Percentiles rank a stretch among this genome's conserved stretches.
phyloP scores from a whole-genome alignment of 371 early-diverging fungal species.

The Mortierella sp. region DNA sequence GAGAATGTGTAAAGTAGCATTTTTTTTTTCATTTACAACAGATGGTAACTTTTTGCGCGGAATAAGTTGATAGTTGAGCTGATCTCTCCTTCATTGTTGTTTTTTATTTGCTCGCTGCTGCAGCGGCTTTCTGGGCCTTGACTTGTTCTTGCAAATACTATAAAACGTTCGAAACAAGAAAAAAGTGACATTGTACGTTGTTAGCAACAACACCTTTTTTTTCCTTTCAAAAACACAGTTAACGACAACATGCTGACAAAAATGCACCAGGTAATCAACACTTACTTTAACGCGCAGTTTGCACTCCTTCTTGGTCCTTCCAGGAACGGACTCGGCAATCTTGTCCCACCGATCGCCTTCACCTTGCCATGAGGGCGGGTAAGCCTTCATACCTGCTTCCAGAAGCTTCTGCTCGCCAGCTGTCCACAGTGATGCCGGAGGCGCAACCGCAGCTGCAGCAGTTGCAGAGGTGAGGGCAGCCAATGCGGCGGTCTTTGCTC shows the following conservation, averaged over 20 bases:
- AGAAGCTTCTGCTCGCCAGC: constrained; percentile 65
- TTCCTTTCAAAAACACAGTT: background rate
- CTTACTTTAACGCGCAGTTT: constrained; percentile 70
- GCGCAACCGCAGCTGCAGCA: background rate
- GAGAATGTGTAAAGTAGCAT: too few relatives aligned
- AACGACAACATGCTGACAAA: background rate
- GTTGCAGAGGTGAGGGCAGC: constrained; percentile 26
- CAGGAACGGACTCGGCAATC: constrained; percentile 67
- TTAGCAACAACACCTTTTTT: background rate
- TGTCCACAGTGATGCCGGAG: constrained; percentile 62
- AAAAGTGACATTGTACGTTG: background rate
- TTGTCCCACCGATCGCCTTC: constrained; percentile 75
- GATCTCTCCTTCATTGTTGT: too few relatives aligned
- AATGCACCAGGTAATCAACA: background rate
- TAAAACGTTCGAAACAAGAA: background rate
- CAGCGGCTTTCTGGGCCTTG: constrained; percentile 57
- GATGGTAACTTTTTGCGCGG: background rate
- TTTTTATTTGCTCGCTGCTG: constrained; percentile 6
- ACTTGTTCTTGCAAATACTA: constrained; percentile 60
- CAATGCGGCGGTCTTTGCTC: constrained; percentile 17
- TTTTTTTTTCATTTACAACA: too few relatives aligned
- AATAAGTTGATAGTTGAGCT: background rate
- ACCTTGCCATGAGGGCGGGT: constrained; percentile 67
- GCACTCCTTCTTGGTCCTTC: constrained; percentile 71
- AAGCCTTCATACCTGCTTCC: constrained; percentile 67